Percentiles rank a stretch among this genome's conserved stretches.
phyloP scores from a whole-genome alignment of 1,284 basidiomycete species.

The Microbotryum scabiosae region DNA sequence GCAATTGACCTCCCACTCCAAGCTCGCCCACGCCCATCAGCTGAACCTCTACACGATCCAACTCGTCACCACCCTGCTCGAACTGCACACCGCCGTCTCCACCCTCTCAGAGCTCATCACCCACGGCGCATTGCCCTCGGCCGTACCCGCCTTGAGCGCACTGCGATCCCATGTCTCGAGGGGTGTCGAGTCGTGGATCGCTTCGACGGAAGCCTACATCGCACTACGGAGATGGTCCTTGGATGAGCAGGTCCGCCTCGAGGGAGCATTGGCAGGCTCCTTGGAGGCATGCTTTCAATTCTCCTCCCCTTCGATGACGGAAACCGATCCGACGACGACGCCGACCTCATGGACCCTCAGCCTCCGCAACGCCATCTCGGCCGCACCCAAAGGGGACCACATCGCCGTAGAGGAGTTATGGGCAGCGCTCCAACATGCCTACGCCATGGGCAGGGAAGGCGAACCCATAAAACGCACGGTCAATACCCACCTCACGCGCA shows the following conservation, averaged over 20 bases:
- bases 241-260: slow-evolving; percentile 24
- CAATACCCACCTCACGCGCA: slow-evolving; percentile 8
- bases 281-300: slow-evolving; percentile 25
- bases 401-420: slow-evolving; percentile 8
- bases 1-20: slow-evolving; percentile 14
- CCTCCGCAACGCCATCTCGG: neutral
- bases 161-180: slow-evolving; percentile 2
- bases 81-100: slow-evolving; percentile 11
- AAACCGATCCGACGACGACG: neutral
- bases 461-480: slow-evolving; percentile 1
- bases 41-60: slow-evolving; percentile 7
- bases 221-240: slow-evolving; percentile 17
- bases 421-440: slow-evolving; percentile 10
- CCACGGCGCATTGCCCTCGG: slow-evolving; percentile 10
- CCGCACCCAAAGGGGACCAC: slow-evolving; percentile 13
- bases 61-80: slow-evolving; percentile 15
- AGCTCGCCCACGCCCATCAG: slow-evolving; percentile 16
- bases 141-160: slow-evolving; percentile 3
- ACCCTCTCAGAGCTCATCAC: slow-evolving; percentile 12
- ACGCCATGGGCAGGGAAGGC: neutral
- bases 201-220: slow-evolving; percentile 18
- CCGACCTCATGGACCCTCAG: neutral
- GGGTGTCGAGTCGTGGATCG: slow-evolving; percentile 23
- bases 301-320: neutral
- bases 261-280: slow-evolving; percentile 7